Percentiles rank a stretch among this genome's conserved stretches.
Conservation (phyloP, 1,284 basidiomycete genomes). For the Pseudozyma sp. region DNA sequence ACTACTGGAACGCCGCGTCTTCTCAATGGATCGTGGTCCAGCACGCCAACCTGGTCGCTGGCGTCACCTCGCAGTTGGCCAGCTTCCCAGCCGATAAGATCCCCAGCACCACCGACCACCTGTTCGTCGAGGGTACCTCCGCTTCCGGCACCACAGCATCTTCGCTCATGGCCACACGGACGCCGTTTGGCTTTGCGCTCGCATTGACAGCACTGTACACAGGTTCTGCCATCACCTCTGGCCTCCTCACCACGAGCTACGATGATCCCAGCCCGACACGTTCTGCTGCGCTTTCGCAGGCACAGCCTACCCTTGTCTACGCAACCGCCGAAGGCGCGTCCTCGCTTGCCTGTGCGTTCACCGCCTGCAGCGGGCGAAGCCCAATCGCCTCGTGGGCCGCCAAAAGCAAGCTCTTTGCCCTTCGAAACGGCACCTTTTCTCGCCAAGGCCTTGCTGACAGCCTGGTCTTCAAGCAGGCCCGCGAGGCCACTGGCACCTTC, state of each 20-base stretch:
- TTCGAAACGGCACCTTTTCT: slow-evolving; percentile 57
- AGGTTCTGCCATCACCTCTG: slow-evolving; percentile 55
- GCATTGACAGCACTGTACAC: slow-evolving; percentile 62
- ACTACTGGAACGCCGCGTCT: slow-evolving; percentile 49
- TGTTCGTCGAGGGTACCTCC: slow-evolving; percentile 48
- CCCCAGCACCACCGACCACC: slow-evolving; percentile 43
- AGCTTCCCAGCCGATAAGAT: slow-evolving; percentile 62
- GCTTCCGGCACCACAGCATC: slow-evolving; percentile 27
- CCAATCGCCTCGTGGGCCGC: slow-evolving; percentile 30
- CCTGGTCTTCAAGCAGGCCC: slow-evolving; percentile 37
- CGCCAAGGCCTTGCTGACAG: slow-evolving; percentile 43
- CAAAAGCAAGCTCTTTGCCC: slow-evolving; percentile 50
- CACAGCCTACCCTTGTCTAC: slow-evolving; percentile 57
- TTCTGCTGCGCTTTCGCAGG: slow-evolving; percentile 16
- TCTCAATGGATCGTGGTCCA: slow-evolving; percentile 51
- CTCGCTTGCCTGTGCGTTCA: slow-evolving; percentile 47
- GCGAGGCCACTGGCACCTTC: slow-evolving; percentile 28
- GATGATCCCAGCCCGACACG: slow-evolving; percentile 42
- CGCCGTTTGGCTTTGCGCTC: slow-evolving; percentile 54
- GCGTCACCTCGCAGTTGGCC: slow-evolving; percentile 57
- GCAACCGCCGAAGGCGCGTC: slow-evolving; percentile 48
- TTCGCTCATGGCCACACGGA: slow-evolving; percentile 35
- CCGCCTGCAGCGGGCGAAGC: slow-evolving; percentile 26
- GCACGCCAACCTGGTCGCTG: slow-evolving; percentile 52
- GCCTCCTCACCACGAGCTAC: slow-evolving; percentile 35